Evolutionary conservation across 176 grass and related monocot species (phyloP).

Genomic region (Phyllostachys edulis): DNA sequence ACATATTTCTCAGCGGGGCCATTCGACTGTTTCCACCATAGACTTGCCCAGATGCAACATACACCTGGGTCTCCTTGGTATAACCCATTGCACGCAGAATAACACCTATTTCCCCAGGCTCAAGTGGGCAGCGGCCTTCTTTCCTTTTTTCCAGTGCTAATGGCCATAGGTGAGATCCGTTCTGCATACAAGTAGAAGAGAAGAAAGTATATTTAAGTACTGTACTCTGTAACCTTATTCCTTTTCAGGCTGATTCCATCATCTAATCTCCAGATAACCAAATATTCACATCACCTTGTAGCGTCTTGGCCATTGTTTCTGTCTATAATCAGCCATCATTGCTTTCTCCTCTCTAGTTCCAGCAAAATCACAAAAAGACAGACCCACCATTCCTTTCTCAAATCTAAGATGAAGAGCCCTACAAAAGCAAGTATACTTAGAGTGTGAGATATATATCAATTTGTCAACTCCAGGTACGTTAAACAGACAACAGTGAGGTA

Average conservation of each 20-base stretch:
- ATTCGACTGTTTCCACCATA: conserved; percentile 89
- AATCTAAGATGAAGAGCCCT: conserved; percentile 99
- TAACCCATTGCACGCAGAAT: conserved; percentile 92
- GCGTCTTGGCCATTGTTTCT: conserved; percentile 92
- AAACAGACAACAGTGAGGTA: neutral
- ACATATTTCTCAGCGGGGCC: conserved; percentile 92
- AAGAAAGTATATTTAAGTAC: conserved; percentile 22
- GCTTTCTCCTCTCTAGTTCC: conserved; percentile 92
- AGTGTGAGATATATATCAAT: conserved; percentile 20
- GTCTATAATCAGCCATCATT: conserved; percentile 93
- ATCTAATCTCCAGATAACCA: neutral
- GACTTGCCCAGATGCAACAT: conserved; percentile 97
- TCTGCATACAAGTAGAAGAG: conserved; percentile 50
- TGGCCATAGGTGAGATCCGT: conserved; percentile 89
- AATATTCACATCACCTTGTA: conserved; percentile 66
- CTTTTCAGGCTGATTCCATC: neutral
- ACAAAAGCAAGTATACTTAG: conserved; percentile 23
- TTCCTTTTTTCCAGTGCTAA: conserved; percentile 92
- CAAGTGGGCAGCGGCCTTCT: conserved; percentile 92
- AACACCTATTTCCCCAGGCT: conserved; percentile 90
- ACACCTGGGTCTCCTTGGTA: conserved; percentile 88
- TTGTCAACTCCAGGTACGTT: neutral
- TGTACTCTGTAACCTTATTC: neutral
- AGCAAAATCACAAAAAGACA: conserved; percentile 98
- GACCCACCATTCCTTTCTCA: conserved; percentile 98